A percentile compares a stretch with the other conserved stretches of the same genome.
These are phyloP conservation scores for Pythium apleroticum DNA, from an alignment of 352 stramenopile species.

Conservation along the genomic window DNA sequence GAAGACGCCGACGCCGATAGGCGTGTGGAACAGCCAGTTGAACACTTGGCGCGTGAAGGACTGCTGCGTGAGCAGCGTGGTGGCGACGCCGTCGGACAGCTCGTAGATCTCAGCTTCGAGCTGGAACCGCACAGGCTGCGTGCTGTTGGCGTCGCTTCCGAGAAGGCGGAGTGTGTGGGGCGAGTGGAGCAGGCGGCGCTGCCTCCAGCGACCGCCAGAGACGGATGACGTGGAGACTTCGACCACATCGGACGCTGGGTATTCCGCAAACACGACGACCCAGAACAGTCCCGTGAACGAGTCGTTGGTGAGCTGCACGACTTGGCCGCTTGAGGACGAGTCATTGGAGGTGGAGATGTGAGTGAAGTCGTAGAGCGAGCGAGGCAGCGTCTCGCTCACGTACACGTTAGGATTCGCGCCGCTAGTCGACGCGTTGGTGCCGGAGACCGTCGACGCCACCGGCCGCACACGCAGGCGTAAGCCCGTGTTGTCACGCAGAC, in stretches of 20 bases:
- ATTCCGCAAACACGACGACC: constrained; percentile 73
- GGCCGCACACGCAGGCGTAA: constrained; percentile 32
- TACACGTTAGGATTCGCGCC: constrained; percentile 53
- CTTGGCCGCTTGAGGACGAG: constrained; percentile 29
- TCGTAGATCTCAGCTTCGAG: constrained; percentile 48
- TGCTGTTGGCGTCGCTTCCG: neutral
- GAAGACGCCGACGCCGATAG: constrained; percentile 51
- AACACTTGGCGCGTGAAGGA: constrained; percentile 50
- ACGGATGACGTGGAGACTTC: neutral
- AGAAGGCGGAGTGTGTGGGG: constrained; percentile 9
- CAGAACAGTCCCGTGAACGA: constrained; percentile 70
- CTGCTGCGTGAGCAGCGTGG: constrained; percentile 41
- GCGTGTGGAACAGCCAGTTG: constrained; percentile 48
- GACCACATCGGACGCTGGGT: constrained; percentile 28
- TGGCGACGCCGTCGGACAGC: constrained; percentile 16
- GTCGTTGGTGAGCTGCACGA: constrained; percentile 45
- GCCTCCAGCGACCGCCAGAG: neutral
- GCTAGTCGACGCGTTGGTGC: constrained; percentile 10
- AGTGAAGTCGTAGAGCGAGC: constrained; percentile 77
- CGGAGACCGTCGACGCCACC: neutral
- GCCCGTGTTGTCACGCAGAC: constrained; percentile 49
- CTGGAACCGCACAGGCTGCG: constrained; percentile 34
- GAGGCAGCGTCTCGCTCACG: constrained; percentile 64
- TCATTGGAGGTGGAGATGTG: constrained; percentile 48
- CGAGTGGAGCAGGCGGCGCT: constrained; percentile 19